phyloP scores from a whole-genome alignment of 164 flowering plant species.

The Vitis rupestris region DNA sequence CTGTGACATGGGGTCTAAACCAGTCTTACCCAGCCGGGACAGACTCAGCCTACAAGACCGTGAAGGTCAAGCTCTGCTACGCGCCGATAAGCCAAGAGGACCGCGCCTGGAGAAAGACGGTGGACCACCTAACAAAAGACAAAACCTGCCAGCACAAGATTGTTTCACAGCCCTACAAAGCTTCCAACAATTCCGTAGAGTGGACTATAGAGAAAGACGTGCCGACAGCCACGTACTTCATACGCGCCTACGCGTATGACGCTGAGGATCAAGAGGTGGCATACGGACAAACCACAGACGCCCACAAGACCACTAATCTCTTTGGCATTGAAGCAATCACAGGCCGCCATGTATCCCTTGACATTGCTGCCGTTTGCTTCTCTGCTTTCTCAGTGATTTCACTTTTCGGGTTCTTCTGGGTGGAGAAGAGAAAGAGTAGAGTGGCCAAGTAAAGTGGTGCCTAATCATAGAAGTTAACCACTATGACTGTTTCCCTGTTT shows the following conservation, averaged over 20 bases:
- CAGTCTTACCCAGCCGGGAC: conserved; percentile 29
- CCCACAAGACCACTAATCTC: conserved; percentile 40
- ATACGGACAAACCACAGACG: conserved; percentile 72
- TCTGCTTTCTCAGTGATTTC: conserved; percentile 77
- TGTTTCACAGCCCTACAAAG: conserved; percentile 32
- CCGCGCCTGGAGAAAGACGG: conserved; percentile 66
- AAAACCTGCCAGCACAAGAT: conserved; percentile 61
- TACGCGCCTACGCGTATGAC: conserved; percentile 50
- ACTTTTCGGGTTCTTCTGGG: conserved; percentile 53
- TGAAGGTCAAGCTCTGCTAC: conserved; percentile 63
- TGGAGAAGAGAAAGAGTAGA: conserved; percentile 63
- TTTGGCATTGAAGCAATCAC: conserved; percentile 54
- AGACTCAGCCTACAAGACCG: conserved; percentile 44
- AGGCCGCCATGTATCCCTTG: conserved; percentile 71
- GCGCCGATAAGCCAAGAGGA: conserved; percentile 68
- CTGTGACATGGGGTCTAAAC: conserved; percentile 53
- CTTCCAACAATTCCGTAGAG: conserved; percentile 18
- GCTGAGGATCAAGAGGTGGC: conserved; percentile 36
- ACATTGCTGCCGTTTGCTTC: conserved; percentile 66
- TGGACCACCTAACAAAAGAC: conserved; percentile 49
- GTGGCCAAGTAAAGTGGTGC: not conserved
- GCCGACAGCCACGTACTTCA: conserved; percentile 52
- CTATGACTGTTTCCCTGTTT: no score
- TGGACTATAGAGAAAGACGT: conserved; percentile 39
- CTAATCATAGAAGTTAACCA: not conserved